A percentile compares a stretch with the other conserved stretches of the same genome.
Evolutionary conservation across 352 stramenopile species (phyloP).

Genomic region (Globisporangium apiculatum): DNA sequence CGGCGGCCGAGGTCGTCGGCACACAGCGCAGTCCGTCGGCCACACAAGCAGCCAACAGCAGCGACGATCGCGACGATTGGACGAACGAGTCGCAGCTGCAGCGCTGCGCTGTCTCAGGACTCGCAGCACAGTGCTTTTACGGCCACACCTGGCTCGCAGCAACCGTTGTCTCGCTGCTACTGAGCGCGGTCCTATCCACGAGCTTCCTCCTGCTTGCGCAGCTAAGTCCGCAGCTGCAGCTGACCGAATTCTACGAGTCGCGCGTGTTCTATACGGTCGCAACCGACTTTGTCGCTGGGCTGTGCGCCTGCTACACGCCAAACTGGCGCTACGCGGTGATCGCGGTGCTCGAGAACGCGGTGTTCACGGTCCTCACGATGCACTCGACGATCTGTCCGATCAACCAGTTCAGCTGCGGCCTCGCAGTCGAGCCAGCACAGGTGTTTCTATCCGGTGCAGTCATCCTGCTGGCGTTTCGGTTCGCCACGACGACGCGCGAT

Average conservation of each 20-base stretch:
- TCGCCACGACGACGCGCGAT: conserved; percentile 9
- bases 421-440: conserved; percentile 35
- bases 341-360: conserved; percentile 51
- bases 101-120: conserved; percentile 21
- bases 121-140: conserved; percentile 30
- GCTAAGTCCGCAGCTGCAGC: conserved; percentile 34
- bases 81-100: conserved; percentile 18
- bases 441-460: conserved; percentile 44
- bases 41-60: background rate
- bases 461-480: conserved; percentile 47
- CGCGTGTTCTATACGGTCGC: conserved; percentile 51
- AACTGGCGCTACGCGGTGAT: conserved; percentile 67
- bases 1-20: background rate
- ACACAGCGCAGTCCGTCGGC: background rate
- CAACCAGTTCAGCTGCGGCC: conserved; percentile 62
- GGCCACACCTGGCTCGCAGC: conserved; percentile 45
- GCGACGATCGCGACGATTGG: conserved; percentile 2
- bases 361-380: conserved; percentile 63
- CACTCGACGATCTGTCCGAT: conserved; percentile 60
- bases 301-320: conserved; percentile 49
- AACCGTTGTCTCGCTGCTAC: conserved; percentile 23
- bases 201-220: conserved; percentile 32
- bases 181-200: conserved; percentile 20
- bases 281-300: conserved; percentile 44
- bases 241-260: conserved; percentile 46